Evolutionary conservation across 2,329 filamentous ascomycete species (phyloP).

Genomic region (Calonectria fujianensis): DNA sequence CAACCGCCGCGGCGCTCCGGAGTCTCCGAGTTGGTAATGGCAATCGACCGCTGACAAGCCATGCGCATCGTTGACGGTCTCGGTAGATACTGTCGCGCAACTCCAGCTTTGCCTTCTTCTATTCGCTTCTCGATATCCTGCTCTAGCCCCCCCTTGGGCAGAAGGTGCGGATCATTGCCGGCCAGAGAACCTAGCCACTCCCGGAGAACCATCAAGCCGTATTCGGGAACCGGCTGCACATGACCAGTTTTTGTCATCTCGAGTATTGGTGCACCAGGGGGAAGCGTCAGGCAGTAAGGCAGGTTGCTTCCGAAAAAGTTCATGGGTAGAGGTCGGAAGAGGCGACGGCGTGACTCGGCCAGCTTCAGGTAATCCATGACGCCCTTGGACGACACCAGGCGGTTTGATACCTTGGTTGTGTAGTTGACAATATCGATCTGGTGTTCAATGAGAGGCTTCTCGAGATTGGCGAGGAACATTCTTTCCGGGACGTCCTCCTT

Average conservation of each 20-base stretch:
- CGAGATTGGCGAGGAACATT: conserved; percentile 8
- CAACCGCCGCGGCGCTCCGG: conserved; percentile 11
- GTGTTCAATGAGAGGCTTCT: conserved; percentile 5
- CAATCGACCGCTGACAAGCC: conserved; percentile 21
- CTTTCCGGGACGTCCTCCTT: background rate
- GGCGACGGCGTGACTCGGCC: conserved; percentile 28
- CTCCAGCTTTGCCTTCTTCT: background rate
- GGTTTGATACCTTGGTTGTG: background rate
- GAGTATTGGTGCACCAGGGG: background rate
- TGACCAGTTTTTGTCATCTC: conserved; percentile 6
- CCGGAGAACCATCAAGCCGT: background rate
- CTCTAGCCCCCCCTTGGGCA: background rate
- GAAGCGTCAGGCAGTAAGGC: background rate
- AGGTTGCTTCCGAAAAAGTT: conserved; percentile 17
- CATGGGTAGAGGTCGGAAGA: conserved; percentile 37
- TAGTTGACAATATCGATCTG: conserved; percentile 1
- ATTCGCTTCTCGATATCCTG: background rate
- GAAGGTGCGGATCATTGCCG: background rate
- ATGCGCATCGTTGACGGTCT: conserved; percentile 4
- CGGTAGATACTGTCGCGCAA: background rate
- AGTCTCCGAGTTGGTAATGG: conserved; percentile 3
- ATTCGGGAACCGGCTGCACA: background rate
- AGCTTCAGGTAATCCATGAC: conserved; percentile 29
- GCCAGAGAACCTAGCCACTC: background rate
- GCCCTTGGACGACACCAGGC: background rate